phyloP scores from a whole-genome alignment of 768 basidiomycete genomes.

The Nidularia pulvinata region DNA sequence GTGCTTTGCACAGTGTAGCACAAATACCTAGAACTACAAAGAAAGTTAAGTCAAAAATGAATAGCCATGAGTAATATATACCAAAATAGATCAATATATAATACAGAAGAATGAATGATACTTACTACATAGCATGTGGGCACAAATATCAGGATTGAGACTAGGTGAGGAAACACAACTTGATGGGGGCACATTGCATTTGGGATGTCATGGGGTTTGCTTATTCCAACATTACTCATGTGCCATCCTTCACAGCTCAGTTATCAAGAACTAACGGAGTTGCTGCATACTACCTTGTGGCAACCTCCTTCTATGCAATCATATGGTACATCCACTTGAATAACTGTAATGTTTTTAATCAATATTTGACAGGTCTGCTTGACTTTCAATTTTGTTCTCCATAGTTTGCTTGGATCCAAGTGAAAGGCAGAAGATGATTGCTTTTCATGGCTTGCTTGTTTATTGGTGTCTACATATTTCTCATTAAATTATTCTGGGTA shows the following conservation, averaged over 20 bases:
- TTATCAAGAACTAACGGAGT: conserved; percentile 7
- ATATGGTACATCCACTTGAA: conserved; percentile 25
- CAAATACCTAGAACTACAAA: no score
- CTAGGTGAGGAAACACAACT: no score
- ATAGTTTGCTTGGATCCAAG: conserved; percentile 51
- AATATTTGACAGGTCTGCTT: conserved; percentile 30
- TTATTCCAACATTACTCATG: background rate
- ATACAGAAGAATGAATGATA: no score
- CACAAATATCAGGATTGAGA: no score
- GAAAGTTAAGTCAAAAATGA: no score
- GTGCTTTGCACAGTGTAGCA: no score
- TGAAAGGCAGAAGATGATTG: conserved; percentile 14
- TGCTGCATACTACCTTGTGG: conserved; percentile 31
- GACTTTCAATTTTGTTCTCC: conserved; percentile 54
- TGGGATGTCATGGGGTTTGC: no score
- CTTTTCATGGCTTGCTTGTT: conserved; percentile 25
- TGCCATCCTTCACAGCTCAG: background rate
- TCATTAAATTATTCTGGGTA: conserved; percentile 43
- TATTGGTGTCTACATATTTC: conserved; percentile 24
- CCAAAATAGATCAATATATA: no score
- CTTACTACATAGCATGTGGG: no score
- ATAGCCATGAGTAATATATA: no score
- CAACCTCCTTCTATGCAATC: conserved; percentile 31
- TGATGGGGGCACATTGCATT: no score
- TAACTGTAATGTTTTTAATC: background rate